Percentiles rank a stretch among this genome's conserved stretches.
Conservation (phyloP, 352 stramenopile genomes). For the Pythium vanterpoolii region DNA sequence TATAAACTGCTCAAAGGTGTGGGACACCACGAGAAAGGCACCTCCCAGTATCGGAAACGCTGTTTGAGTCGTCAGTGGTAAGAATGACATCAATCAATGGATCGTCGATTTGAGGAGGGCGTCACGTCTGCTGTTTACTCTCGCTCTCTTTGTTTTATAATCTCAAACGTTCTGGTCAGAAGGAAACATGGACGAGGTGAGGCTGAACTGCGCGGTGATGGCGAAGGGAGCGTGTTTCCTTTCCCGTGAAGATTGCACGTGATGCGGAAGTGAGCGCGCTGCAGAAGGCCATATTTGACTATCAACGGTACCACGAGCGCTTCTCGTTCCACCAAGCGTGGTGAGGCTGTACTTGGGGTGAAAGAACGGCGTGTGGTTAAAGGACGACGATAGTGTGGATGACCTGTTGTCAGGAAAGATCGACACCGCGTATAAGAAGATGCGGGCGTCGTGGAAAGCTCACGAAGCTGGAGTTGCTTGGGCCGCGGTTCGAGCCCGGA, state of each 20-base stretch:
- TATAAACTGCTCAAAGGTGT: constrained; percentile 21
- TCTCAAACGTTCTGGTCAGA: neutral
- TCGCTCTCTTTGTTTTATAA: no score
- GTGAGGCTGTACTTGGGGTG: constrained; percentile 11
- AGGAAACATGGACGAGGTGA: neutral
- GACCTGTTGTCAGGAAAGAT: constrained; percentile 17
- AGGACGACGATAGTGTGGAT: constrained; percentile 15
- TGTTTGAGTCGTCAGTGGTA: no score
- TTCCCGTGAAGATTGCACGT: neutral
- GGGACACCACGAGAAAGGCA: no score
- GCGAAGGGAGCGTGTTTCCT: neutral
- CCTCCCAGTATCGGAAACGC: no score
- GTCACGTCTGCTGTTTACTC: no score
- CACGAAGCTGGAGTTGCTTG: neutral
- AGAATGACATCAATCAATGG: no score
- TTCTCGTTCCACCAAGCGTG: neutral
- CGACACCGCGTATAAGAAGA: constrained; percentile 22
- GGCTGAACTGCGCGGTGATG: neutral
- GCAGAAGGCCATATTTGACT: neutral
- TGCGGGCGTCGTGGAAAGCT: constrained; percentile 4
- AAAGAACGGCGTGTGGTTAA: constrained; percentile 16
- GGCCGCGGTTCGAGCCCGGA: neutral
- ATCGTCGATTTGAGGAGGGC: no score
- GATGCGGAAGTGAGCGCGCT: neutral
- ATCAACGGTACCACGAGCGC: neutral